Base-by-base conservation (phyloP, 164 flowering plant genomes). In the Chimonanthus salicifolius region DNA sequence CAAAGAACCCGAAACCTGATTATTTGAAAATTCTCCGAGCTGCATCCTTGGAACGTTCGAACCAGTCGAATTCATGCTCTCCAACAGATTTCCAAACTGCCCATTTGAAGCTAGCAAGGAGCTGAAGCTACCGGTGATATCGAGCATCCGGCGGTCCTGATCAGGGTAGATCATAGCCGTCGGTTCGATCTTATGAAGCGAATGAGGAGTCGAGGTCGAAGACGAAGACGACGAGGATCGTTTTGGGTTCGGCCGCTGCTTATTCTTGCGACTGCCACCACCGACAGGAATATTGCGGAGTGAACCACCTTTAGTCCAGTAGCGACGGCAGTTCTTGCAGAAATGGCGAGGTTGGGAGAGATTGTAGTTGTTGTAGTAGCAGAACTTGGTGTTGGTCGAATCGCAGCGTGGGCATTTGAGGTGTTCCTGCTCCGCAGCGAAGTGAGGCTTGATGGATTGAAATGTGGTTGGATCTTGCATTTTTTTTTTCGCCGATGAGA, bases 201-300 rank as follows among this genome's bases (percentile, higher is more conserved):
- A n/a, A 18, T 78, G 66, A 47, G 58, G 81, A 3, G 44, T 16
- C 7, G 68, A 67, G 11, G 68, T 58, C 43, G 74, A 54, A 5
- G 75, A 72, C 11, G 77, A 49, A 0, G 79, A 73, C 2, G 75
- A 64, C 6, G 76, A 71, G 5, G 63, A 8, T 45, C 78, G 76
- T 45, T 75, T 78, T 3, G 80, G 54, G 65, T 67, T 75, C 7
- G 86, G 64, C 4, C 84, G 80, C 74, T 85, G 83, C 20, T 85
- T 48, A 80, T 72, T 81, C 72, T 81, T 81, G n/a, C 83, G 83
- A 72, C 71, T 84, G 20, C 88, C 88, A 8, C 97, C 97, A 21
- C 97, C 97, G 18, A 92, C 88, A 0, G 97, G 97, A 77, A 92
- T 88, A 85, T 92, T 92, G 6, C 97, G 71, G 3, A 92, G 84